phyloP scores from a whole-genome alignment of 495 filamentous ascomycete genomes.

The Talaromyces ruber region DNA sequence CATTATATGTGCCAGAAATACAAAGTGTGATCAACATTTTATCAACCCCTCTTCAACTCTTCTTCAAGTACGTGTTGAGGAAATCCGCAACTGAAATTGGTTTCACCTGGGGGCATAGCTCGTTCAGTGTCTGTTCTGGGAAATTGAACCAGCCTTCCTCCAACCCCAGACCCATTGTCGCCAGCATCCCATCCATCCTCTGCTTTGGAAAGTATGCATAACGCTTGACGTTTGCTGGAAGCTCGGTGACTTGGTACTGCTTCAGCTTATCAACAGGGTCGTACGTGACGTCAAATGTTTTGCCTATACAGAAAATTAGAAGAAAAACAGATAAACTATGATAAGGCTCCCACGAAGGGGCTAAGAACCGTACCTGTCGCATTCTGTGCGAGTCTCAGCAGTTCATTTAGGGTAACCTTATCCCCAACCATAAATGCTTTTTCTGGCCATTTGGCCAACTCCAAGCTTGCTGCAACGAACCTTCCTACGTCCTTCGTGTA shows the following conservation, averaged over 20 bases:
- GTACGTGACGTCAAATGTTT: slow-evolving; percentile 40
- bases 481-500: slow-evolving; percentile 43
- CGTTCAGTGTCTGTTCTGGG: too few species aligned
- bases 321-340: neutral
- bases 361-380: slow-evolving; percentile 31
- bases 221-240: slow-evolving; percentile 20
- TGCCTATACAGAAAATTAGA: slow-evolving; percentile 14
- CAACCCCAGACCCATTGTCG: too few species aligned
- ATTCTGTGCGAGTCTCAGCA: slow-evolving; percentile 35
- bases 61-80: too few species aligned
- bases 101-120: too few species aligned
- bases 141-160: too few species aligned
- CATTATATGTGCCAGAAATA: too few species aligned
- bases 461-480: slow-evolving; percentile 37
- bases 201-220: slow-evolving; percentile 30
- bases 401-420: slow-evolving; percentile 37
- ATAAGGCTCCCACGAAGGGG: too few species aligned
- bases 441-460: slow-evolving; percentile 37
- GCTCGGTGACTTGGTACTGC: slow-evolving; percentile 36
- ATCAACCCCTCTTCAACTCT: too few species aligned
- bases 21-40: too few species aligned
- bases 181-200: too few species aligned
- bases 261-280: slow-evolving; percentile 39
- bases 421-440: slow-evolving; percentile 36
- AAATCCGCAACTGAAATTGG: too few species aligned